A percentile compares a stretch with the other conserved stretches of the same genome.
These are phyloP conservation scores for Pseudomonodictys pantanalensis DNA, from an alignment of 495 filamentous ascomycete genomes.

Conservation along the genomic window DNA sequence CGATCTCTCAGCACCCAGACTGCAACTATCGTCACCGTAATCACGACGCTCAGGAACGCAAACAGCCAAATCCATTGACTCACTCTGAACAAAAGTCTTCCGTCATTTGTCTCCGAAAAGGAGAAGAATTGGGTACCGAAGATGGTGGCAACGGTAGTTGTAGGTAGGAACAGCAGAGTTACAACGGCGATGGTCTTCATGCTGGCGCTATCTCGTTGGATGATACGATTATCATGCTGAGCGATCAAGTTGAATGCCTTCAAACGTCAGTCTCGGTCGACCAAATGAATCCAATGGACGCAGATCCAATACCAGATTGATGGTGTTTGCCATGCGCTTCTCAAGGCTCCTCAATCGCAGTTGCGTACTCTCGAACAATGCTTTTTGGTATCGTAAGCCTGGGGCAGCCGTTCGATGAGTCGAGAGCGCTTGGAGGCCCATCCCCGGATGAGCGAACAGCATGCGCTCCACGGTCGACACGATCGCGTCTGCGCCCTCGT, in stretches of 20 bases:
- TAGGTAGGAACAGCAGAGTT: slow-evolving; percentile 7
- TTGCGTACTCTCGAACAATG: slow-evolving; percentile 5
- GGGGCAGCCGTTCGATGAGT: background rate
- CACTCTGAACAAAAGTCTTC: background rate
- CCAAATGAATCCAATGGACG: background rate
- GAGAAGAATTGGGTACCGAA: slow-evolving; percentile 17
- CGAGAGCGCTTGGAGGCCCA: background rate
- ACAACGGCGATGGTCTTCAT: slow-evolving; percentile 19
- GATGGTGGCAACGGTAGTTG: background rate
- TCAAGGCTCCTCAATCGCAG: slow-evolving; percentile 23
- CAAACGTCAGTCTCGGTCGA: background rate
- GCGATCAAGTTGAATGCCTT: slow-evolving; percentile 28
- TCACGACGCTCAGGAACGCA: background rate
- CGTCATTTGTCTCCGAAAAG: background rate
- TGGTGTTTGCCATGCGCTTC: slow-evolving; percentile 25
- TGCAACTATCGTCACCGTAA: background rate
- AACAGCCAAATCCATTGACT: slow-evolving; percentile 5
- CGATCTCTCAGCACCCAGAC: background rate
- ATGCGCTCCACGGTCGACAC: slow-evolving; percentile 4
- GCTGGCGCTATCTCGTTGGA: slow-evolving; percentile 20
- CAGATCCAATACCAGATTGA: slow-evolving; percentile 8
- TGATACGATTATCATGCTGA: slow-evolving; percentile 23
- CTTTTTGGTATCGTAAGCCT: background rate
- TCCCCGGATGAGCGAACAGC: background rate
- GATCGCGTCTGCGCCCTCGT: slow-evolving; percentile 15